phyloP scores from a whole-genome alignment of 352 stramenopile species.

The Phytopythium cucurbitacearum region DNA sequence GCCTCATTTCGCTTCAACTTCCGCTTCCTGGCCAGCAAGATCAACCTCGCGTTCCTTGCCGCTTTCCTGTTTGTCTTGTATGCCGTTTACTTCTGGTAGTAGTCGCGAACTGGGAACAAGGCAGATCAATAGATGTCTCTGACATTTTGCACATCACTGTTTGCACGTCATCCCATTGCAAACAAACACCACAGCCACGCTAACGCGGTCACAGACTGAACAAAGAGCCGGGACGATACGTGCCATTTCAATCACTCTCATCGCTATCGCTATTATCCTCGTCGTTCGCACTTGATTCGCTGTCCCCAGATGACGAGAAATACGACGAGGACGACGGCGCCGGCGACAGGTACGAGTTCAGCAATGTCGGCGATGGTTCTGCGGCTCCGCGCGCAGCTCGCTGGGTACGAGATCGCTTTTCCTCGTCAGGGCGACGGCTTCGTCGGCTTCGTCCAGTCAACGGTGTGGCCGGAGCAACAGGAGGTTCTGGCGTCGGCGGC shows the following conservation, averaged over 20 bases:
- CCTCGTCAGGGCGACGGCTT: neutral
- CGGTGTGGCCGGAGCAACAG: too few species aligned
- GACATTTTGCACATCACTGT: slow-evolving; percentile 2
- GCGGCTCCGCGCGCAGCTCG: neutral
- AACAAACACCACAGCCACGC: neutral
- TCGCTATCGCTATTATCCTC: slow-evolving; percentile 36
- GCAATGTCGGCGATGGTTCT: slow-evolving; percentile 21
- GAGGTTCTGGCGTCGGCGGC: too few species aligned
- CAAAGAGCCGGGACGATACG: neutral
- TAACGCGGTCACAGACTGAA: neutral
- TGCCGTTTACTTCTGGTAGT: slow-evolving; percentile 64
- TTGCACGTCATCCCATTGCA: neutral
- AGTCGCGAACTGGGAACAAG: slow-evolving; percentile 1
- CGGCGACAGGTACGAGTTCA: slow-evolving; percentile 62
- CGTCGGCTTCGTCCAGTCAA: too few species aligned
- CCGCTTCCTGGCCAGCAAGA: slow-evolving; percentile 81
- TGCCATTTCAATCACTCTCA: slow-evolving; percentile 19
- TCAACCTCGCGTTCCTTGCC: slow-evolving; percentile 71
- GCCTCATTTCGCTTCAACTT: slow-evolving; percentile 79
- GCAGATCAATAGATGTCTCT: slow-evolving; percentile 6
- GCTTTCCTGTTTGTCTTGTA: slow-evolving; percentile 62
- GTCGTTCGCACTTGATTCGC: slow-evolving; percentile 54
- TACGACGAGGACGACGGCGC: slow-evolving; percentile 80
- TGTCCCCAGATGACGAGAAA: slow-evolving; percentile 71
- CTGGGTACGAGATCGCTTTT: neutral